phyloP scores from a whole-genome alignment of 2,329 filamentous ascomycete genomes.

The Tolypocladium album region DNA sequence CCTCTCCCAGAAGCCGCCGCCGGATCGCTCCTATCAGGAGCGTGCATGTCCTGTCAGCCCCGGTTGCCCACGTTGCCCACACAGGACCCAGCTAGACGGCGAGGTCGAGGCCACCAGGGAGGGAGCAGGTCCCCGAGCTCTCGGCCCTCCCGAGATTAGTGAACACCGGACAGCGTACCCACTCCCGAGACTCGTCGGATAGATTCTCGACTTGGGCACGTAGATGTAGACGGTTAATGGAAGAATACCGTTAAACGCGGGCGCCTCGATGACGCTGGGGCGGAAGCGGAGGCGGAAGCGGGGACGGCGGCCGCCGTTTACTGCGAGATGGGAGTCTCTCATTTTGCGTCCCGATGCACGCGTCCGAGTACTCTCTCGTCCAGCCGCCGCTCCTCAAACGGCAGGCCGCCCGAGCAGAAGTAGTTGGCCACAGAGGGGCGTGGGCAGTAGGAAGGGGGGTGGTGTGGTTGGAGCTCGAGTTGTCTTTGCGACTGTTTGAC shows the following conservation, averaged over 20 bases:
- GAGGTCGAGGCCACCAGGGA: background rate
- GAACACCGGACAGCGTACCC: background rate
- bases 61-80: background rate
- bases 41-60: background rate
- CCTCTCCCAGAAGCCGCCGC: background rate
- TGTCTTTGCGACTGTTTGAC: background rate
- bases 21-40: background rate
- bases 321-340: background rate
- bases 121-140: background rate
- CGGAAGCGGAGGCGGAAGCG: background rate
- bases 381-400: background rate
- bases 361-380: no score
- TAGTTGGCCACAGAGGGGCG: background rate
- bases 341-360: background rate
- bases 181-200: background rate
- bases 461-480: background rate
- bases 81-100: background rate
- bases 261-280: background rate
- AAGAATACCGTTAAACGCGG: no score
- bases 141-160: background rate
- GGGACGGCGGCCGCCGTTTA: background rate
- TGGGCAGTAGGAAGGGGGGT: background rate
- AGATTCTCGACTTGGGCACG: background rate
- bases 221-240: background rate
- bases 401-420: background rate